Evolutionary conservation across 1,284 basidiomycete genomes (phyloP), one percentile per base, ranked within the genome.

Genomic region (Clitocybe nebularis): DNA sequence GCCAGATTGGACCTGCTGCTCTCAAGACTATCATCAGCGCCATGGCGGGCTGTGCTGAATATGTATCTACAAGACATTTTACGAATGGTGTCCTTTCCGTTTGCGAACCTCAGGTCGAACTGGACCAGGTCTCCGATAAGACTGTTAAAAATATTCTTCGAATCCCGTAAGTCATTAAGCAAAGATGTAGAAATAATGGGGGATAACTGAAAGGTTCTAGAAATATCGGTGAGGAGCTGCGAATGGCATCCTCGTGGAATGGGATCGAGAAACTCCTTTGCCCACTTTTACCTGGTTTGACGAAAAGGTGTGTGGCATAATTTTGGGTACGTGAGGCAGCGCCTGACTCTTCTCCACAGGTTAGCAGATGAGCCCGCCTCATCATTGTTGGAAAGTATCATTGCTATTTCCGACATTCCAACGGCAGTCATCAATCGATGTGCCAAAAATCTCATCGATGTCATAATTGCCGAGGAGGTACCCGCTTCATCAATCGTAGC

Each of bases 181-280:
- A 29, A 14, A 11, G 20, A 11, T 24, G 13, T 30, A n/a, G n/a
- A n/a, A n/a, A n/a, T n/a, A n/a, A n/a, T n/a, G n/a, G n/a, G n/a
- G n/a, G n/a, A n/a, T n/a, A n/a, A n/a, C n/a, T n/a, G n/a, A n/a
- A n/a, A n/a, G n/a, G n/a, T 5, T 40, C 8, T 47, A 87, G 84
- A 11, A 63, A 67, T 25, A 61, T 84, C 9, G 55, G 67, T 2
- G 61, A 71, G n/a, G 74, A 77, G 38, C 43, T 84, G 1, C 60
- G 59, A 23, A 61, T 63, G 20, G 63, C 66, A 0, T 55, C 71
- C 34, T 50, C 52, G 3, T 79, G 76, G 65, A 54, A 66, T 24
- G 83, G 81, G 10, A 67, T 69, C 3, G 80, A 87, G 43, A 81
- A 76, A 46, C 61, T 88, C 11, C 29, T 83, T n/a, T 52, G 60